A percentile compares a stretch with the other conserved stretches of the same genome.
Evolutionary conservation across 2,329 filamentous ascomycete species (phyloP).

Genomic region (Cladosporium oxysporum): DNA sequence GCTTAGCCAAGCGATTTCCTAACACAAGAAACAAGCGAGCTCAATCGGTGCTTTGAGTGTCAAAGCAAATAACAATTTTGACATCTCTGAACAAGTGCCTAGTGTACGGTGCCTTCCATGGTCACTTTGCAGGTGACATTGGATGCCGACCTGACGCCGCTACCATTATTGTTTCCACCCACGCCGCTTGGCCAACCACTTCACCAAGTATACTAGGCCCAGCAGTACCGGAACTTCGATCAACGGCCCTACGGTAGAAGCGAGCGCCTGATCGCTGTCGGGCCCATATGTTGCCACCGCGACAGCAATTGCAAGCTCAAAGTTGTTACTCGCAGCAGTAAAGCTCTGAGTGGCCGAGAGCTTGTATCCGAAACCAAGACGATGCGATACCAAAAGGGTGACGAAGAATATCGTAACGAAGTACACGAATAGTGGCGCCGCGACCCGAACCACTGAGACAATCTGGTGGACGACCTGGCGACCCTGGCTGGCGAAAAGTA

Average conservation of each 20-base stretch:
- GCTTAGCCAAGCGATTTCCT: too few relatives aligned
- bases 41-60: too few relatives aligned
- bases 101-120: too few relatives aligned
- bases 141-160: too few relatives aligned
- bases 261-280: slow-evolving; percentile 75
- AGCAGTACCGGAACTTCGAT: slow-evolving; percentile 82
- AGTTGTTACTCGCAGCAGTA: too few relatives aligned
- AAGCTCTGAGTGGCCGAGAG: too few relatives aligned
- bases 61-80: too few relatives aligned
- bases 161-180: slow-evolving; percentile 47
- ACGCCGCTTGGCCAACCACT: slow-evolving; percentile 57
- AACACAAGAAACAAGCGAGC: too few relatives aligned
- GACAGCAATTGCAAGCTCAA: too few relatives aligned
- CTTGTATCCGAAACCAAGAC: too few relatives aligned
- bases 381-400: slow-evolving; percentile 62
- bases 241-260: slow-evolving; percentile 77
- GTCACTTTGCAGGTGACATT: background rate
- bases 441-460: slow-evolving; percentile 75
- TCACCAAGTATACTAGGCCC: slow-evolving; percentile 72
- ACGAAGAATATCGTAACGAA: slow-evolving; percentile 72
- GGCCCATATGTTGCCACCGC: slow-evolving; percentile 78
- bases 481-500: slow-evolving; percentile 82
- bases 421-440: slow-evolving; percentile 77
- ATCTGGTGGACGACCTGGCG: slow-evolving; percentile 75
- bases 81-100: too few relatives aligned